Percentiles rank a stretch among this genome's conserved stretches.
These are phyloP conservation scores for Sporobolomyces roseus DNA, from an alignment of 768 basidiomycete genomes.

Conservation along the genomic window DNA sequence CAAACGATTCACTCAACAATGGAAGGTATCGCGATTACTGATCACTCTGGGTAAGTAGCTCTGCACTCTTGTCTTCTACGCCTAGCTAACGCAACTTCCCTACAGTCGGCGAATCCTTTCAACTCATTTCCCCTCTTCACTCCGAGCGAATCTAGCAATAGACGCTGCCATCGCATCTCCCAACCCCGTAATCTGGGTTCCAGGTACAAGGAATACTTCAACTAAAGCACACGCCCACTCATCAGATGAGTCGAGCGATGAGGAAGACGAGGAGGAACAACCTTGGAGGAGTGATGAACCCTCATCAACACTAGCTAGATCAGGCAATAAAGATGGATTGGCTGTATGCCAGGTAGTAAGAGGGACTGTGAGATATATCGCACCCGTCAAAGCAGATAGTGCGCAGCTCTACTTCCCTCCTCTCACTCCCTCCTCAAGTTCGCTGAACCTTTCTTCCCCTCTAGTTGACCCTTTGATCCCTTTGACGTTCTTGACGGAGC, in stretches of 20 bases:
- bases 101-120: conserved; percentile 32
- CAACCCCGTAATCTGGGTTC: conserved; percentile 14
- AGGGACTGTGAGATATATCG: conserved; percentile 18
- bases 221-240: accelerated
- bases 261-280: background rate
- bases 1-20: background rate
- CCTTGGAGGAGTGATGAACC: background rate
- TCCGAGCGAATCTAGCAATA: conserved; percentile 24
- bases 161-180: conserved; percentile 20
- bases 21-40: conserved; percentile 25
- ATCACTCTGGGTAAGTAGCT: conserved; percentile 1
- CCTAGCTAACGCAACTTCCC: background rate
- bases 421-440: too few relatives aligned
- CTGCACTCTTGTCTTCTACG: background rate
- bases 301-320: background rate
- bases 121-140: conserved; percentile 29
- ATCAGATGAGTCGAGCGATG: background rate
- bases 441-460: background rate
- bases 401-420: background rate
- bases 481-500: conserved; percentile 34
- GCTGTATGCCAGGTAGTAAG: conserved; percentile 27
- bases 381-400: conserved; percentile 21
- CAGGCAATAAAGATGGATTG: background rate
- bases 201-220: background rate
- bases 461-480: conserved; percentile 38